phyloP scores from a whole-genome alignment of 2,329 filamentous ascomycete species.

The Cytospora chrysosperma region DNA sequence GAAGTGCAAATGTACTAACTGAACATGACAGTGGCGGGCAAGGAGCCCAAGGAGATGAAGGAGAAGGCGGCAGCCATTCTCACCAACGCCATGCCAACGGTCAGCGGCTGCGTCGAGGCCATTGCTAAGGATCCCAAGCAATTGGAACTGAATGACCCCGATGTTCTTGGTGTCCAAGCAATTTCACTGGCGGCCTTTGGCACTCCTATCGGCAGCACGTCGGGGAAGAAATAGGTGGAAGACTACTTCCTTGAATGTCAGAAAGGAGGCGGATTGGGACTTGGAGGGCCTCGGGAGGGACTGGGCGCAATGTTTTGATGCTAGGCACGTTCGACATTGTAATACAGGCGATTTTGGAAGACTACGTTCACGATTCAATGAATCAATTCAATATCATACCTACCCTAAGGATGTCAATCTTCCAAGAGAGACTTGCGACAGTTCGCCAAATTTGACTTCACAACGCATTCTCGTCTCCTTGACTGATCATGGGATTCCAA shows the following conservation, averaged over 20 bases:
- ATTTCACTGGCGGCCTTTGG: slow-evolving; percentile 7
- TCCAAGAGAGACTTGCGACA: not conserved
- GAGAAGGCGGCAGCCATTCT: slow-evolving; percentile 6
- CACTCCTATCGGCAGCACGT: slow-evolving; percentile 5
- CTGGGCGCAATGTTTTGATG: not conserved
- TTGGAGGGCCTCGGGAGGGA: not conserved
- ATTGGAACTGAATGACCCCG: slow-evolving; percentile 5
- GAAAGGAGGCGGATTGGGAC: not conserved
- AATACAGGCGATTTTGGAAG: not conserved
- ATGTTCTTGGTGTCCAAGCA: slow-evolving; percentile 3
- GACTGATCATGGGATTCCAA: not conserved
- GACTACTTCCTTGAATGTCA: not conserved
- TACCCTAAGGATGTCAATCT: not conserved
- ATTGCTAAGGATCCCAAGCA: slow-evolving; percentile 10
- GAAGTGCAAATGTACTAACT: not conserved
- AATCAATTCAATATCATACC: not conserved
- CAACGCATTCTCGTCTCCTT: not conserved
- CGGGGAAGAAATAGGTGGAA: not conserved
- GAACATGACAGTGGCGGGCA: slow-evolving; percentile 1
- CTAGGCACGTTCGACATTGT: not conserved
- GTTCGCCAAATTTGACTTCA: not conserved
- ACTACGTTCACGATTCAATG: not conserved
- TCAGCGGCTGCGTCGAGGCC: slow-evolving; percentile 5
- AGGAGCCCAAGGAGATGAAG: slow-evolving; percentile 15
- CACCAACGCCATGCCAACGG: slow-evolving; percentile 2